These are phyloP conservation scores for Buddleja alternifolia DNA, from an alignment of 257 asterid species.

Conservation along the genomic window DNA sequence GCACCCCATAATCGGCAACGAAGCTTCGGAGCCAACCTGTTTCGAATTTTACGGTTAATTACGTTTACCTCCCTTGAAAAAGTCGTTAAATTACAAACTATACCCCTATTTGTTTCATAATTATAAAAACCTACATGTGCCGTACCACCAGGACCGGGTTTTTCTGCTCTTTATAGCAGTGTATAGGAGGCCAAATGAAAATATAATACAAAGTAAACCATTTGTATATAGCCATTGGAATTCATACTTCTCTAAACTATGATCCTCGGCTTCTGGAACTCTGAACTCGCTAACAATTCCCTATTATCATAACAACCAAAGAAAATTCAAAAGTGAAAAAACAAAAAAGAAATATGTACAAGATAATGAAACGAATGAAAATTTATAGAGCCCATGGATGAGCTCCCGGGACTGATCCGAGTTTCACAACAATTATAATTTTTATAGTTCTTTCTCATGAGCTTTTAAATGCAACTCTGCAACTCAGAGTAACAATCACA, in stretches of 20 bases:
- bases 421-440: too few species aligned
- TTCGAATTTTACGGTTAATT: not conserved
- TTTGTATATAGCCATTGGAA: slow-evolving; percentile 56
- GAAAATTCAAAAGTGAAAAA: too few species aligned
- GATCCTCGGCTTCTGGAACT: slow-evolving; percentile 46
- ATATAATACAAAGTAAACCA: slow-evolving; percentile 53
- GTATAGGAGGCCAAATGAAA: slow-evolving; percentile 50
- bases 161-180: slow-evolving; percentile 50
- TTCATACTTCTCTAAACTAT: slow-evolving; percentile 33
- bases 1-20: slow-evolving; percentile 65
- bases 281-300: slow-evolving; percentile 55
- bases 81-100: too few species aligned
- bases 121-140: slow-evolving; percentile 37
- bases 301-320: slow-evolving; percentile 34
- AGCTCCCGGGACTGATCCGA: slow-evolving; percentile 56
- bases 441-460: too few species aligned
- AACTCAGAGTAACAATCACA: too few species aligned
- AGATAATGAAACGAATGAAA: too few species aligned
- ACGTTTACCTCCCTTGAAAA: too few species aligned
- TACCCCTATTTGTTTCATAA: too few species aligned
- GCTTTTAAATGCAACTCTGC: too few species aligned
- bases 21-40: slow-evolving; percentile 51
- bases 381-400: too few species aligned
- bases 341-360: too few species aligned
- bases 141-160: slow-evolving; percentile 60